Evolutionary conservation across 805 yeast genomes (phyloP).

Genomic region (Candida sanyiensis): DNA sequence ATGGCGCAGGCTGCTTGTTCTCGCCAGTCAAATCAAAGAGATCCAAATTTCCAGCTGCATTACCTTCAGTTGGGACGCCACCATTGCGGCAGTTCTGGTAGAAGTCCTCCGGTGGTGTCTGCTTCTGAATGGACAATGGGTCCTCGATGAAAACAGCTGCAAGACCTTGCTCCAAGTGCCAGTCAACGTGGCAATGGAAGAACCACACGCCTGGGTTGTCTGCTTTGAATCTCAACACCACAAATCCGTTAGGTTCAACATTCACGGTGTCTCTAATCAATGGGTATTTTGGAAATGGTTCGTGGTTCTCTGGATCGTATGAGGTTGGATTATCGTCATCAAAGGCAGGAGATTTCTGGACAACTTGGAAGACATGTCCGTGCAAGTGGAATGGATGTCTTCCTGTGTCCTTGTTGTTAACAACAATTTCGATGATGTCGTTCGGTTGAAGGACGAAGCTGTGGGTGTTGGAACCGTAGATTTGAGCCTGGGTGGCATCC

Average conservation of each 20-base stretch:
- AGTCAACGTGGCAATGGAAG: slow-evolving; percentile 87
- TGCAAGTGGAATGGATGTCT: slow-evolving; percentile 74
- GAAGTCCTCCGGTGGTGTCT: slow-evolving; percentile 43
- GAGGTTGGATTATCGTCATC: slow-evolving; percentile 50
- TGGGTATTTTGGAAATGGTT: slow-evolving; percentile 52
- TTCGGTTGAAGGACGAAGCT: slow-evolving; percentile 53
- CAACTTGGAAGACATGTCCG: slow-evolving; percentile 63
- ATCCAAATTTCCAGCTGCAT: slow-evolving; percentile 64
- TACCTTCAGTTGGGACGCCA: slow-evolving; percentile 47
- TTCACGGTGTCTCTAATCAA: slow-evolving; percentile 65
- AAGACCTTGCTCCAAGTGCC: slow-evolving; percentile 80
- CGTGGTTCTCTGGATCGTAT: slow-evolving; percentile 42
- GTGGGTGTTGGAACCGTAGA: slow-evolving; percentile 71
- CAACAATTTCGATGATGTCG: slow-evolving; percentile 65
- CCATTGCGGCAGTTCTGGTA: slow-evolving; percentile 43
- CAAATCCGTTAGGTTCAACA: slow-evolving; percentile 61
- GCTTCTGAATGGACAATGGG: slow-evolving; percentile 44
- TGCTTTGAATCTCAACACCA: slow-evolving; percentile 68
- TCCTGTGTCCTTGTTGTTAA: slow-evolving; percentile 73
- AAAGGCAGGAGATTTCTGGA: slow-evolving; percentile 44
- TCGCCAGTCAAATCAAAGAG: slow-evolving; percentile 59
- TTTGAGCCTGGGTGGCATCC: slow-evolving; percentile 45
- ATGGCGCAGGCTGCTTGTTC: slow-evolving; percentile 50
- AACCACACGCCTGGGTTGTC: slow-evolving; percentile 93
- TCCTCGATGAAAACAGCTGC: slow-evolving; percentile 70